These are phyloP conservation scores for sweet orange (Citrus sinensis) DNA, from an alignment of 345 rosid genomes.

Conservation along the genomic window DVS_A1.0 CM039163.1:41315001-41315500, in stretches of 20 bases:
- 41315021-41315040: too few relatives aligned
- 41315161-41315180: neutral
- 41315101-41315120: too few relatives aligned
- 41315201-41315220: neutral
- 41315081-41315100: too few relatives aligned
- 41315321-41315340: neutral
- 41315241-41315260: neutral
- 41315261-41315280: neutral
- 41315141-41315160: too few relatives aligned
- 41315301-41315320: neutral
- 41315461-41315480: neutral
- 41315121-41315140: too few relatives aligned
- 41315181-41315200: conserved; percentile 33
- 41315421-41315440: neutral
- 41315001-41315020: too few relatives aligned
- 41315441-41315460: neutral
- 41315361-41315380: neutral
- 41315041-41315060: too few relatives aligned
- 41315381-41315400: neutral
- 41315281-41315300: neutral
- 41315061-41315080: too few relatives aligned
- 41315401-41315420: neutral
- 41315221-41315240: neutral
- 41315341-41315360: conserved; percentile 17
- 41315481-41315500: too few relatives aligned